Evolutionary conservation across 2,329 filamentous ascomycete genomes (phyloP).

Genomic region (Amauroascus niger): DNA sequence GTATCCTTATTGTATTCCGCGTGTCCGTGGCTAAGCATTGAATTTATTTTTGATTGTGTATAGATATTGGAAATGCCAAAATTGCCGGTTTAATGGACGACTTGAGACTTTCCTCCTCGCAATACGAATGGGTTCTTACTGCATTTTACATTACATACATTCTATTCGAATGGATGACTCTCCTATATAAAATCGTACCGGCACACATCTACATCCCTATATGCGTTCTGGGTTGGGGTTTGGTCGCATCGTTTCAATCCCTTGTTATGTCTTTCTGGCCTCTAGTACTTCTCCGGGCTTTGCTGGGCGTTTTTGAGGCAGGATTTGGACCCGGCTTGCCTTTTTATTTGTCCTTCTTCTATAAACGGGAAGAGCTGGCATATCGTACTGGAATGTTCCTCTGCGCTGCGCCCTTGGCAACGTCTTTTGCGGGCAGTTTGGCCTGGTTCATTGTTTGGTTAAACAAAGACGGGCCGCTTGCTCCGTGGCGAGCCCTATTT

Average conservation of each 20-base stretch:
- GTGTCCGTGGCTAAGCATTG: not conserved
- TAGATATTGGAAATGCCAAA: conserved; percentile 53
- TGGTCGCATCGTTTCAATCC: conserved; percentile 65
- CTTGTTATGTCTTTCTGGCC: conserved; percentile 53
- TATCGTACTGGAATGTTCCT: conserved; percentile 80
- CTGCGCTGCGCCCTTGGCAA: conserved; percentile 56
- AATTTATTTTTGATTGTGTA: not conserved
- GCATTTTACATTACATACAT: conserved; percentile 58
- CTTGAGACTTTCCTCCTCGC: conserved; percentile 44
- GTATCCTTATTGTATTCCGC: not conserved
- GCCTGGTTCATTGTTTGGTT: conserved; percentile 66
- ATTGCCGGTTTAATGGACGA: conserved; percentile 50
- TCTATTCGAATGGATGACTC: conserved; percentile 56
- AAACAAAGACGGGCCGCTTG: conserved; percentile 56
- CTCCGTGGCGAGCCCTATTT: conserved; percentile 78
- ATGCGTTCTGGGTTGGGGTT: conserved; percentile 66
- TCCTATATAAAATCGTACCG: conserved; percentile 51
- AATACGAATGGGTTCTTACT: conserved; percentile 54
- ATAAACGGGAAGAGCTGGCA: conserved; percentile 61
- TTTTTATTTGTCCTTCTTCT: conserved; percentile 57
- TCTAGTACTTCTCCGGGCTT: conserved; percentile 38
- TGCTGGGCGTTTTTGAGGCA: conserved; percentile 50
- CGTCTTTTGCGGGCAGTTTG: conserved; percentile 63
- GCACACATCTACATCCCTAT: conserved; percentile 52
- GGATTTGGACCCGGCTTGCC: conserved; percentile 55